Evolutionary conservation across 169 alveolate species (phyloP), one percentile per base, ranked within the genome.

Genomic region (Blepharisma undulans): DNA sequence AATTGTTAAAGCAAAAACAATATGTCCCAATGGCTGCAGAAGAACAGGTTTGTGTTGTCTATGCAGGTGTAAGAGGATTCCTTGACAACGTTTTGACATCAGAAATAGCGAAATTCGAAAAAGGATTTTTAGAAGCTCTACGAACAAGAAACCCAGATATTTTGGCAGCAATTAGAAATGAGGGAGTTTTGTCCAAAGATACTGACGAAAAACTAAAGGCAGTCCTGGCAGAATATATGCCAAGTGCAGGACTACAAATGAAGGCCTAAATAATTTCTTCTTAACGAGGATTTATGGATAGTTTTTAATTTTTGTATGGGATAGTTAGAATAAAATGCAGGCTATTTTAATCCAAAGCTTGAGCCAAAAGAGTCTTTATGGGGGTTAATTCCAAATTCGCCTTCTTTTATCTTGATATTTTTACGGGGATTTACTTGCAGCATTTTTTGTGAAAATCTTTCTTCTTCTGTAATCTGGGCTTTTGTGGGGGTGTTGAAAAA

Each of bases 61-160:
- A 88, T 84, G 97, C 98, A 72, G 98, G 98, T 87, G 97, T 96
- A 72, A 93, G 94, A 88, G 98, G 98, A 71, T 94, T 84, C 91
- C 92, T 96, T 33, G 98, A 96, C 84, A 93, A 92, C 72, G 91
- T 96, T 34, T 72, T 87, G 77, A 96, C 98, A 66, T 84, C 93
- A 19, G 96, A 94, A 90, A 94, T 96, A 71, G 93, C 93, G 2
- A 93, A 91, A 81, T 96, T 96, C 94, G 97, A 96, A 89, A 84
- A 80, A 22, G 87, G 82, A 84, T 96, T 92, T 95, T 89, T 96
- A 18, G 94, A 89, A 30, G 93, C 91, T 48, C 30, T 96, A 4
- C 93, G 89, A 88, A 84, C 96, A n/a, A 94, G 95, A 87, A 87
- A 94, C 91, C 93, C 96, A 32, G 92, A 93, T 71, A 34, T 96